These are phyloP conservation scores for Lenzites betulinus DNA, from an alignment of 768 basidiomycete species.

Conservation along the genomic window DNA sequence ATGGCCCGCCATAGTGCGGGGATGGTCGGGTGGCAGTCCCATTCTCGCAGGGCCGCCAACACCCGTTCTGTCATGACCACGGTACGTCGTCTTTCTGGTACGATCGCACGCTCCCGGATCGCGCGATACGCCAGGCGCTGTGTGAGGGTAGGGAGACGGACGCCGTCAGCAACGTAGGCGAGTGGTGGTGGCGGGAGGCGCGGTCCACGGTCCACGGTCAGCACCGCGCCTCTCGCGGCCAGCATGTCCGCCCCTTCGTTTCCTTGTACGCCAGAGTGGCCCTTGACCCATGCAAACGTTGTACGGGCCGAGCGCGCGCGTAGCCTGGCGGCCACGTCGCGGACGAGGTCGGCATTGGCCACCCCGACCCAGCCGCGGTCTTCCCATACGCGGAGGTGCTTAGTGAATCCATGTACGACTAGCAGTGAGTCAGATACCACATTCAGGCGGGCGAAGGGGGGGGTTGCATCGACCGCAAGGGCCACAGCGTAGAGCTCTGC, in stretches of 20 bases:
- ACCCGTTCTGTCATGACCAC: background rate
- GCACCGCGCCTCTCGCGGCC: no score
- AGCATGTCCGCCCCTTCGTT: background rate
- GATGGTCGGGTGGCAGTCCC: background rate
- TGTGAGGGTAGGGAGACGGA: background rate
- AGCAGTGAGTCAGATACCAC: slow-evolving; percentile 17
- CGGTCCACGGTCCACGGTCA: no score
- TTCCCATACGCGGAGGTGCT: slow-evolving; percentile 16
- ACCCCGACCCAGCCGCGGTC: slow-evolving; percentile 19
- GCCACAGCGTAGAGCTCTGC: background rate
- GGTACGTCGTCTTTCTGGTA: background rate
- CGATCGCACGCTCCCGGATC: background rate
- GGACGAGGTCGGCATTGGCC: slow-evolving; percentile 9
- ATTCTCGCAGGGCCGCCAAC: background rate
- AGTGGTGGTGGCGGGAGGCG: background rate
- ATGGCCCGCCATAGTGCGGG: background rate
- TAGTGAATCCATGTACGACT: slow-evolving; percentile 8
- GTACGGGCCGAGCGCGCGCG: background rate
- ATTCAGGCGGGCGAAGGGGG: background rate
- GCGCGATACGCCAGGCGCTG: background rate
- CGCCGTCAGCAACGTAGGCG: background rate
- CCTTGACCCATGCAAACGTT: background rate
- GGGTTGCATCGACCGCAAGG: background rate
- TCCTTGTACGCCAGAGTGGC: no score
- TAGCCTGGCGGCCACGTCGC: slow-evolving; percentile 6